phyloP scores from a whole-genome alignment of 2,329 filamentous ascomycete genomes.

The Aspergillus latus region DNA sequence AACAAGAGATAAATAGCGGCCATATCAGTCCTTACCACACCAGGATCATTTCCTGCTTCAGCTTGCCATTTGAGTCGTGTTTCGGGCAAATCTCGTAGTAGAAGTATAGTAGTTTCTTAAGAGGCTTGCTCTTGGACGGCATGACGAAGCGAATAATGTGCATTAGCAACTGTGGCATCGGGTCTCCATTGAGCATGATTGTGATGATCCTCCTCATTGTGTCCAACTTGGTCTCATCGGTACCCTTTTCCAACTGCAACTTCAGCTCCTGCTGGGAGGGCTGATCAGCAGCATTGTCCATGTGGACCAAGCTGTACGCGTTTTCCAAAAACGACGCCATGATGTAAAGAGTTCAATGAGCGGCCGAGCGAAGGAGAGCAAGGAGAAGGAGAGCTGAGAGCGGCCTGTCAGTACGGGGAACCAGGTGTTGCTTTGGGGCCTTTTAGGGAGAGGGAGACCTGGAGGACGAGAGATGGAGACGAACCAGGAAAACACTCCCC shows the following conservation, averaged over 20 bases:
- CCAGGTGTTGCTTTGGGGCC: conserved; percentile 29
- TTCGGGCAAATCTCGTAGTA: conserved; percentile 99
- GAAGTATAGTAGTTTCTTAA: conserved; percentile 98
- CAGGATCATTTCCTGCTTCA: conserved; percentile 99
- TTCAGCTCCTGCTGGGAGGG: conserved; percentile 88
- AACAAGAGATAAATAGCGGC: conserved; percentile 5
- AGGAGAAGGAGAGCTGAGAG: conserved; percentile 34
- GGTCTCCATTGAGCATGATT: conserved; percentile 96
- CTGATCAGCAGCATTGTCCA: conserved; percentile 94
- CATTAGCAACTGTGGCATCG: conserved; percentile 94
- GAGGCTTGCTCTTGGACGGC: conserved; percentile 92
- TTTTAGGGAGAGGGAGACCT: conserved; percentile 17
- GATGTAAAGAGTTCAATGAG: conserved; percentile 42
- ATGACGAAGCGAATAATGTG: conserved; percentile 99
- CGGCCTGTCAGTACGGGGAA: conserved; percentile 26
- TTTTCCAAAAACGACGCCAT: conserved; percentile 96
- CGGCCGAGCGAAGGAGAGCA: conserved; percentile 24
- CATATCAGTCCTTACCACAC: conserved; percentile 69
- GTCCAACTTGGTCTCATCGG: conserved; percentile 87
- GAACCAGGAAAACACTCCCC: conserved; percentile 33
- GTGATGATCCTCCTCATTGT: conserved; percentile 96
- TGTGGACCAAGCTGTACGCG: conserved; percentile 93
- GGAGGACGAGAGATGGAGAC: conserved; percentile 16
- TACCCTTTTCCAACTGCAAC: conserved; percentile 90
- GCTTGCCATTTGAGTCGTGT: conserved; percentile 83